Evolutionary conservation across 2,329 filamentous ascomycete species (phyloP).

Genomic region (Lecanosticta acicola): DNA sequence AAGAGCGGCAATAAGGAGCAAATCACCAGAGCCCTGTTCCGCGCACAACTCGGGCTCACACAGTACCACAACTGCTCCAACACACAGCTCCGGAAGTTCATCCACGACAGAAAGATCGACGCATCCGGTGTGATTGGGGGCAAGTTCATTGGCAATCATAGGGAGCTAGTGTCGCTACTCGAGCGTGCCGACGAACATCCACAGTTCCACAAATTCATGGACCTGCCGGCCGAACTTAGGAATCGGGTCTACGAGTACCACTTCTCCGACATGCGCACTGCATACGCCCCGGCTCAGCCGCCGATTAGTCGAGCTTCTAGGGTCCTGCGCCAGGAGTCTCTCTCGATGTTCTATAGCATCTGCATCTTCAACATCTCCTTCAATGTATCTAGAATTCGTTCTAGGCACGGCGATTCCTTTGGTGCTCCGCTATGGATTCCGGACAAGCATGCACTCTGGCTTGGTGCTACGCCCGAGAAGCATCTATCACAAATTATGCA

Average conservation of each 20-base stretch:
- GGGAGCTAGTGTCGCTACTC: too few relatives aligned
- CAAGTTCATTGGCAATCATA: too few relatives aligned
- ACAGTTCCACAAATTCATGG: background rate
- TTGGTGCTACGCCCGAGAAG: too few relatives aligned
- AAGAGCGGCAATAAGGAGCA: background rate
- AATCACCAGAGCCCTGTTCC: background rate
- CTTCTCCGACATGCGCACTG: conserved; percentile 4
- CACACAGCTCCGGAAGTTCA: background rate
- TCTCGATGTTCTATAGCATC: conserved; percentile 11
- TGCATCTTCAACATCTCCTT: conserved; percentile 9
- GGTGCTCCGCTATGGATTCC: too few relatives aligned
- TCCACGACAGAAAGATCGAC: conserved; percentile 2
- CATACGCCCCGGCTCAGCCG: conserved; percentile 13
- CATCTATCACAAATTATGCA: too few relatives aligned
- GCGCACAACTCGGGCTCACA: background rate
- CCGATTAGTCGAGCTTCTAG: conserved; percentile 8
- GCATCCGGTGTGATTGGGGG: too few relatives aligned
- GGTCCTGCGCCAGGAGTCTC: conserved; percentile 8
- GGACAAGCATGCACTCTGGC: too few relatives aligned
- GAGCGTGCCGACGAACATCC: too few relatives aligned
- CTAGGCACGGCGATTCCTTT: too few relatives aligned
- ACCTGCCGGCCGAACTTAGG: background rate
- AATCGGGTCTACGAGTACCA: conserved; percentile 3
- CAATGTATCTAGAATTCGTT: too few relatives aligned
- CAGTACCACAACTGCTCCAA: conserved; percentile 1